Evolutionary conservation across 306 rosid genomes (phyloP).

Genomic region (Morella rubra): DNA sequence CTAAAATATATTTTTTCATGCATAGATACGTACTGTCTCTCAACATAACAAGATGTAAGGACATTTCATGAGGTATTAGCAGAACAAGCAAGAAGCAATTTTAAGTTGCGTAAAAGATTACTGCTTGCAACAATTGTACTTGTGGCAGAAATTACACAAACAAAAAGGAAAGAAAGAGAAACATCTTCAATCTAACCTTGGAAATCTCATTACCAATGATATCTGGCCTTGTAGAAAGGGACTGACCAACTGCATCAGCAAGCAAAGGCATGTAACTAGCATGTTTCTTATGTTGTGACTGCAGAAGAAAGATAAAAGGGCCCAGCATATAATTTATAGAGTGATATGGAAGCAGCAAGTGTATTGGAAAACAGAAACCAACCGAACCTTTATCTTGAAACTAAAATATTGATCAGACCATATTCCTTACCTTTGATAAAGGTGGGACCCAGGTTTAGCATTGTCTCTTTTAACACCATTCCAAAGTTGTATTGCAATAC

Average conservation of each 20-base stretch:
- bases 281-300: conserved; percentile 46
- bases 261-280: conserved; percentile 61
- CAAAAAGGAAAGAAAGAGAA: background rate
- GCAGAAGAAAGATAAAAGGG: conserved; percentile 37
- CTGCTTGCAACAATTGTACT: too few species aligned
- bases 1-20: too few species aligned
- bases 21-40: conserved; percentile 20
- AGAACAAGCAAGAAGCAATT: background rate
- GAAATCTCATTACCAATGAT: conserved; percentile 89
- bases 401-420: conserved; percentile 21
- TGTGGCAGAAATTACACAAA: conserved; percentile 13
- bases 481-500: conserved; percentile 71
- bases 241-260: conserved; percentile 95
- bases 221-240: conserved; percentile 96
- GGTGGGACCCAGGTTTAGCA: conserved; percentile 91
- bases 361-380: background rate
- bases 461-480: conserved; percentile 73
- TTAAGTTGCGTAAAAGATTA: background rate
- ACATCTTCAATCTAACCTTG: conserved; percentile 56
- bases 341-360: conserved; percentile 22
- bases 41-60: conserved; percentile 1
- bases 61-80: background rate
- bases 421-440: conserved; percentile 80
- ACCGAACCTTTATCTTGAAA: conserved; percentile 16
- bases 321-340: conserved; percentile 27